These are phyloP conservation scores for Herpetospermum pedunculosum DNA, from an alignment of 306 rosid species.

Conservation along the genomic window DNA sequence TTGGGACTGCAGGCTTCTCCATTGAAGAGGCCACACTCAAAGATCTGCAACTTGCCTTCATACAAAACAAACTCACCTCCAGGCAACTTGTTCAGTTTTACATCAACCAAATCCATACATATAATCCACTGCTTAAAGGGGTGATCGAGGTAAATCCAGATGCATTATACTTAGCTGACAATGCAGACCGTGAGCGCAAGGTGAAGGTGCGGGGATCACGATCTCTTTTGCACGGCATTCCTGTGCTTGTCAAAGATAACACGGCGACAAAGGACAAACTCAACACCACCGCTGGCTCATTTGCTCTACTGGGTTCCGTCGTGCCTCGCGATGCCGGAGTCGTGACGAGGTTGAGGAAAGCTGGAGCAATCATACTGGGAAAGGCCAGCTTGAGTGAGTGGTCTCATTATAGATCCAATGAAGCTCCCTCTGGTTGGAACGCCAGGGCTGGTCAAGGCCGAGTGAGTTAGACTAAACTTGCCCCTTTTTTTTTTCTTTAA, in stretches of 20 bases:
- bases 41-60: background rate
- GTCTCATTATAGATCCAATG: background rate
- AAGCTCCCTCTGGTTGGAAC: background rate
- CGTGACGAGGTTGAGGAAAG: background rate
- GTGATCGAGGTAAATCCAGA: background rate
- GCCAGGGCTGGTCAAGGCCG: background rate
- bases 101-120: background rate
- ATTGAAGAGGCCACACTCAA: background rate
- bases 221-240: background rate
- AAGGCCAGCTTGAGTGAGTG: background rate
- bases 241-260: background rate
- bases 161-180: background rate
- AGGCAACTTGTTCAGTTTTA: background rate
- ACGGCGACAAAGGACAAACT: background rate
- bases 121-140: background rate
- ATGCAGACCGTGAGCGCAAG: background rate
- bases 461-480: too few relatives aligned
- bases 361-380: background rate
- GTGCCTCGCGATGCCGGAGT: background rate
- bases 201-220: background rate
- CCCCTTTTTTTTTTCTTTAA: too few relatives aligned
- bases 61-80: background rate
- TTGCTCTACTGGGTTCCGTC: background rate
- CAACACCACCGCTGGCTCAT: background rate
- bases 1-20: background rate